Conservation (phyloP, 2,329 filamentous ascomycete genomes). For the Anthostomella pinea region DNA sequence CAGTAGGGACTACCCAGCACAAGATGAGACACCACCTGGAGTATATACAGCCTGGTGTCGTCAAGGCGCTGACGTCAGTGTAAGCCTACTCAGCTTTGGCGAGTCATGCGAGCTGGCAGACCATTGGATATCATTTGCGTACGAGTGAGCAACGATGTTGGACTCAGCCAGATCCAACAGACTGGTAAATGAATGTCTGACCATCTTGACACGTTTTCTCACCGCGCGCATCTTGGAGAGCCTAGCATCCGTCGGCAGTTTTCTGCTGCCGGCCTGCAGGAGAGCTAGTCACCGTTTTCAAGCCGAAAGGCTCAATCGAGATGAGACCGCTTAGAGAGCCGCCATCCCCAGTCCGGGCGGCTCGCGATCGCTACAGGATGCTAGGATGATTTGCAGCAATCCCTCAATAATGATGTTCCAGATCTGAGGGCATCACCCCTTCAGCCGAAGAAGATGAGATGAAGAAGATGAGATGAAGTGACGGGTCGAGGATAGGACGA, state of each 20-base stretch:
- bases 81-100: constrained; percentile 1
- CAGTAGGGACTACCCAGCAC: too few relatives aligned
- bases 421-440: constrained; percentile 12
- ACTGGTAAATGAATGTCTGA: constrained; percentile 24
- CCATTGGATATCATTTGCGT: background rate
- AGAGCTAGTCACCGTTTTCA: too few relatives aligned
- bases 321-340: background rate
- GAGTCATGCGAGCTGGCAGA: background rate
- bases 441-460: constrained; percentile 22
- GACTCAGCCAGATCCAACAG: constrained; percentile 21
- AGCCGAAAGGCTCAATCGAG: too few relatives aligned
- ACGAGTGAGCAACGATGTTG: background rate
- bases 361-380: background rate
- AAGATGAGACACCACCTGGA: too few relatives aligned
- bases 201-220: too few relatives aligned
- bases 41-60: too few relatives aligned
- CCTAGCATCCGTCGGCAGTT: too few relatives aligned
- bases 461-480: constrained; percentile 13
- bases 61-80: background rate
- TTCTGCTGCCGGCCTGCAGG: constrained; percentile 10
- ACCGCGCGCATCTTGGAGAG: too few relatives aligned
- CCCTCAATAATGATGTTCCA: constrained; percentile 2
- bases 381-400: constrained; percentile 14
- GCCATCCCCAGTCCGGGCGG: background rate
- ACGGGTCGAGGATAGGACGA: constrained; percentile 24